Evolutionary conservation across 2,329 filamentous ascomycete genomes (phyloP), one percentile per base, ranked within the genome.

Genomic region (Sporothrix curviconia): DNA sequence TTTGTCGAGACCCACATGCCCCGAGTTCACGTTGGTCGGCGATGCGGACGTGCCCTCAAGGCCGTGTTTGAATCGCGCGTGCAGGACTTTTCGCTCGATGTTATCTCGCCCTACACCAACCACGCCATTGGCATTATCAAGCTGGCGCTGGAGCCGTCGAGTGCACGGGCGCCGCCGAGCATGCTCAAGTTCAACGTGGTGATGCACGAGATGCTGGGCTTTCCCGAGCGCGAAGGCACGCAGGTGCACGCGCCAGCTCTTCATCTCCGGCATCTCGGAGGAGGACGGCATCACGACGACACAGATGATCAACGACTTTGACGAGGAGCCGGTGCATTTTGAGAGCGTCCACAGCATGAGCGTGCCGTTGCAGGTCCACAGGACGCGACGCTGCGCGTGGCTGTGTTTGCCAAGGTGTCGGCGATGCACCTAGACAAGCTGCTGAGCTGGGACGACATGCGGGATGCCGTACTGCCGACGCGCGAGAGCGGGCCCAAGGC

Each of bases 291-390:
- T 92, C 44, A 96, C 94, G 1, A 96, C 92, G 1, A 97, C 92
- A 0, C 90, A 95, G 66, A 92, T 96, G 82, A 92, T 96, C 62
- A 86, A 81, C 61, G 90, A 90, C 57, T 99, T 99, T 66, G 92
- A 97, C 65, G 94, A 99, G 71, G 87, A 89, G 0, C 85, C 92
- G 0, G 85, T 99, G 57, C 86, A 89, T 4, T 99, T 99, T 64
- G 92, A 97, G 72, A 99, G 94, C 71, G 92, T 97, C 51, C 94
- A 99, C 76, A 96, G 90, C 71, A 96, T 99, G 90, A 96, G 90
- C 69, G 79, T 99, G 55, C 89, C 92, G 4, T 78, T 95, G 36
- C 87, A 86, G 88, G 86, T 47, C 83, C 90, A 1, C 82, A 81
- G 22, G 86, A 87, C 47, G 85, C 90, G 1, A 87, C 84, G 24